These are phyloP conservation scores for Saccharomycopsis capsularis DNA, from an alignment of 805 yeast genomes.

Conservation along the genomic window DNA sequence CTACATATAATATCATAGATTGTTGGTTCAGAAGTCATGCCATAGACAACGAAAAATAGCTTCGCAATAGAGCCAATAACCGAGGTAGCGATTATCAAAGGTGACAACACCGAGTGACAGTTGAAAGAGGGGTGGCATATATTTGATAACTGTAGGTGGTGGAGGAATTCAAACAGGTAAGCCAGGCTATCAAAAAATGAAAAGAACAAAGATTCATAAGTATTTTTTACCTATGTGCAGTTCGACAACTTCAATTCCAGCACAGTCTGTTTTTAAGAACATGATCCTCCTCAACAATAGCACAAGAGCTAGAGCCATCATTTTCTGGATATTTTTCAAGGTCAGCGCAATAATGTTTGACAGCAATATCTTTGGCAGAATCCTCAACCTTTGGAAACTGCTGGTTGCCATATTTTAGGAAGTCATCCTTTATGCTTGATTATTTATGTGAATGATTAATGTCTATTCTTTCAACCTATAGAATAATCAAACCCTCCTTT, in stretches of 20 bases:
- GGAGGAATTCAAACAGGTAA: conserved; percentile 27
- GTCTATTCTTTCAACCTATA: too few species aligned
- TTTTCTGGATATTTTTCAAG: too few species aligned
- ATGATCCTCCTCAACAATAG: too few species aligned
- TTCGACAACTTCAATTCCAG: conserved; percentile 27
- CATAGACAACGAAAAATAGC: conserved; percentile 36
- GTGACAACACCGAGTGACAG: conserved; percentile 35
- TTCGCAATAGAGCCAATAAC: conserved; percentile 34
- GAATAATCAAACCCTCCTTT: too few species aligned
- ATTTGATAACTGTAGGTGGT: conserved; percentile 33
- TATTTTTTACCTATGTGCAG: conserved; percentile 22
- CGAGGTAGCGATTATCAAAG: conserved; percentile 34
- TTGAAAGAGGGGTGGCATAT: conserved; percentile 36
- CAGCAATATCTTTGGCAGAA: too few species aligned
- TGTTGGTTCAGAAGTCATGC: conserved; percentile 30
- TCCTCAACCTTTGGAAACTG: too few species aligned
- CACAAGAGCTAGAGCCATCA: too few species aligned
- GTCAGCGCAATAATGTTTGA: too few species aligned
- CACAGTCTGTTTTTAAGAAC: conserved; percentile 25
- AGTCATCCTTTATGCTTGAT: too few species aligned
- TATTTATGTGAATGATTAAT: too few species aligned
- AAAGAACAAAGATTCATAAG: conserved; percentile 22
- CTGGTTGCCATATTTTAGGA: too few species aligned
- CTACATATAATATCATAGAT: conserved; percentile 11
- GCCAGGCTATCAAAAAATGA: conserved; percentile 28